Evolutionary conservation across 169 alveolate genomes (phyloP).

Genomic region (Plasmodium blacklocki): DNA sequence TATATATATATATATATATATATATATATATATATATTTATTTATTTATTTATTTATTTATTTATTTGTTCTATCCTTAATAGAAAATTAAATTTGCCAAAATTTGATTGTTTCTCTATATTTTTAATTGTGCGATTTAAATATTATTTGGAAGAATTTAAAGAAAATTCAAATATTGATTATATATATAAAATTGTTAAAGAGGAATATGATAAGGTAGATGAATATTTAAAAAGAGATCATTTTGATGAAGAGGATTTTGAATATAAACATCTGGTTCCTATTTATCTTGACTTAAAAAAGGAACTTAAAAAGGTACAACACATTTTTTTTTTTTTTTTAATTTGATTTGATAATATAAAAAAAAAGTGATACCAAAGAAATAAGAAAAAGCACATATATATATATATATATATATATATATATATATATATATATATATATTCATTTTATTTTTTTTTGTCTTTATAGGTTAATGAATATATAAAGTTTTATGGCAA

Average conservation of each 20-base stretch:
- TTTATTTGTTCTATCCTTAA: not conserved
- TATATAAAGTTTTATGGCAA: conserved; percentile 66
- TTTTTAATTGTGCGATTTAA: conserved; percentile 68
- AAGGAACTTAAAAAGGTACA: conserved; percentile 67
- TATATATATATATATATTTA: not conserved
- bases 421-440: not conserved
- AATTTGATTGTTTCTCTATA: conserved; percentile 64
- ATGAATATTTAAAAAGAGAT: conserved; percentile 31
- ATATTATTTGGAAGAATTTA: conserved; percentile 62
- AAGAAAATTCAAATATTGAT: conserved; percentile 63
- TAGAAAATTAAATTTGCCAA: conserved; percentile 47
- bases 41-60: not conserved
- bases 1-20: not conserved
- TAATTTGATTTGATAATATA: not conserved
- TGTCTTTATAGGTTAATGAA: conserved; percentile 40
- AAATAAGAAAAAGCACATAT: not conserved
- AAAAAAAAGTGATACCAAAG: not conserved
- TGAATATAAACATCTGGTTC: conserved; percentile 43
- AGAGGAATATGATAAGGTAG: conserved; percentile 52
- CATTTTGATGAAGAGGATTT: conserved; percentile 8
- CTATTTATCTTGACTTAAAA: conserved; percentile 54
- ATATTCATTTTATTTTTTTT: not conserved
- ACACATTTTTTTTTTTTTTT: too few species aligned
- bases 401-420: too few species aligned
- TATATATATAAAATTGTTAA: conserved; percentile 56